These are phyloP conservation scores for Salix exigua DNA, from an alignment of 345 rosid species.

Conservation along the genomic window DNA sequence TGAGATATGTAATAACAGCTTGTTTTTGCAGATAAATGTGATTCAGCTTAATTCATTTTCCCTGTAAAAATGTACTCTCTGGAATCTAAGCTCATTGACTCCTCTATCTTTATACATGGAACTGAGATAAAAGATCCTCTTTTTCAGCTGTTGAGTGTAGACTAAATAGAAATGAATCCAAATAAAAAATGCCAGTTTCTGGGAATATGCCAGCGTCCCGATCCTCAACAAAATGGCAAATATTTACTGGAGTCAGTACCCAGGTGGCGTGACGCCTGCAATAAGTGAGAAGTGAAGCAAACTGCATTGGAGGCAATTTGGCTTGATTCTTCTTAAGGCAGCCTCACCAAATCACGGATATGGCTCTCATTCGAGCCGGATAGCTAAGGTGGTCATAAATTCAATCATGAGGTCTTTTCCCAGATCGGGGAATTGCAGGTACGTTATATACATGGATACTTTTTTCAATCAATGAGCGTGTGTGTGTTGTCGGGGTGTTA, in stretches of 20 bases:
- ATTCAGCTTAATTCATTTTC: not conserved
- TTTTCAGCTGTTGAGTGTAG: not conserved
- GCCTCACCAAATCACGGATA: too few species aligned
- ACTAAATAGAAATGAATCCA: not conserved
- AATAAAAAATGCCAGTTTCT: not conserved
- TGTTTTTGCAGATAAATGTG: slow-evolving; percentile 23
- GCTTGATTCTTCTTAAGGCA: too few species aligned
- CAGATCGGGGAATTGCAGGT: not conserved
- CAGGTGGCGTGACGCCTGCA: not conserved
- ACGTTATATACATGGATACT: not conserved
- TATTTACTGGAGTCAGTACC: not conserved
- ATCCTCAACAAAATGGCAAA: not conserved
- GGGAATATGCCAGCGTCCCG: not conserved
- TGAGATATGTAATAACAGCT: slow-evolving; percentile 42
- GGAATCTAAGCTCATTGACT: not conserved
- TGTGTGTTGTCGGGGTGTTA: not conserved
- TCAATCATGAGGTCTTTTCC: not conserved
- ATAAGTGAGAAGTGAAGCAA: not conserved
- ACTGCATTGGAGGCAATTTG: not conserved
- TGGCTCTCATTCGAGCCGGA: not conserved
- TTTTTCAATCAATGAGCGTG: not conserved
- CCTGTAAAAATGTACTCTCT: not conserved
- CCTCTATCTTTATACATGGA: too few species aligned
- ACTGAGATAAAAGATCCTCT: not conserved
- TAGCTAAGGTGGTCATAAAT: not conserved